Percentiles rank a stretch among this genome's conserved stretches.
Conservation (phyloP, 768 basidiomycete species). For the Trametes elegans region DNA sequence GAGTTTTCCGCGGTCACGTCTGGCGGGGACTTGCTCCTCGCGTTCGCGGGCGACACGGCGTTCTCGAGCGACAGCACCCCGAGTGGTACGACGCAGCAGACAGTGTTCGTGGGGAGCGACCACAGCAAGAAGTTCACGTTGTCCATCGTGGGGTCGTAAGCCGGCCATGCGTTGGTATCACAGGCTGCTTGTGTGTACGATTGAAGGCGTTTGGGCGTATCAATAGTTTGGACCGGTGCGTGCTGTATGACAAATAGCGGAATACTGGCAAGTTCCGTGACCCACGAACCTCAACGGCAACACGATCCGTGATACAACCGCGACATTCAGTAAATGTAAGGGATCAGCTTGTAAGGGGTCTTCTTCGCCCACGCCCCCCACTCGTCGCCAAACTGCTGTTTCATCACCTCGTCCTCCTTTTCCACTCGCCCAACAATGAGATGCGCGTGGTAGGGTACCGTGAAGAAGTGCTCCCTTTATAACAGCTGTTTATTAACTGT, state of each 20-base stretch:
- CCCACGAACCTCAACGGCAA: too few species aligned
- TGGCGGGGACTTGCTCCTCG: constrained; percentile 45
- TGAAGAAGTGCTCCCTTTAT: too few species aligned
- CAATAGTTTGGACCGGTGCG: background rate
- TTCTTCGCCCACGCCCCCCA: constrained; percentile 19
- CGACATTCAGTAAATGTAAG: constrained; percentile 9
- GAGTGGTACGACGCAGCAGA: constrained; percentile 44
- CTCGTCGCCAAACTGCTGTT: constrained; percentile 19
- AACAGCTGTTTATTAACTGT: too few species aligned
- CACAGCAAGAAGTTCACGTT: constrained; percentile 29
- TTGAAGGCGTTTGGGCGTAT: background rate
- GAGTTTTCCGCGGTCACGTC: constrained; percentile 54
- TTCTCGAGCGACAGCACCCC: constrained; percentile 52
- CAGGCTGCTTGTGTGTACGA: background rate
- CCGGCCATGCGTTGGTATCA: too few species aligned
- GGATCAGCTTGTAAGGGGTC: constrained; percentile 18
- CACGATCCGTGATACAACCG: background rate
- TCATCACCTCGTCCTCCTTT: constrained; percentile 19
- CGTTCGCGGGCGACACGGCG: constrained; percentile 46
- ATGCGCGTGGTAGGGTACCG: background rate
- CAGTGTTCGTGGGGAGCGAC: constrained; percentile 32
- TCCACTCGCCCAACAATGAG: background rate
- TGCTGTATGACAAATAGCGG: background rate
- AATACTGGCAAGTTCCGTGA: background rate
- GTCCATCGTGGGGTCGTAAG: constrained; percentile 26